Conservation (phyloP, 75 land plant genomes). For the Selaginella tamariscina region DNA sequence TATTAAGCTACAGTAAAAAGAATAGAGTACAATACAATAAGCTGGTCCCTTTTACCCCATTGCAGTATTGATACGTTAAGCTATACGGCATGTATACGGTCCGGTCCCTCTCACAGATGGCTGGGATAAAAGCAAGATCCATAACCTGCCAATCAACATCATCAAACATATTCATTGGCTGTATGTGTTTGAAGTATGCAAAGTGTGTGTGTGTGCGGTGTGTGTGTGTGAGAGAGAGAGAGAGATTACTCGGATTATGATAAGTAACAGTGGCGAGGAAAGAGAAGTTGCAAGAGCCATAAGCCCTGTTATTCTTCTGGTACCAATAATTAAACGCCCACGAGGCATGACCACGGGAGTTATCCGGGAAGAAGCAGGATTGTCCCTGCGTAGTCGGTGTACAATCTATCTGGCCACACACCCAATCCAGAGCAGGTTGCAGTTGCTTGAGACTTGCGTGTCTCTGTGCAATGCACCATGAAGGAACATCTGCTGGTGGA, state of each 20-base stretch:
- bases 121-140: neutral
- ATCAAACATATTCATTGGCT: too few relatives aligned
- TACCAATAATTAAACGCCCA: neutral
- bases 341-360: constrained; percentile 2
- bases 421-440: constrained; percentile 5
- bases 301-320: neutral
- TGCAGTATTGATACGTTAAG: too few relatives aligned
- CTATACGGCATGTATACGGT: too few relatives aligned
- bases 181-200: neutral
- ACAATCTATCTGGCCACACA: constrained; percentile 12
- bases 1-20: too few relatives aligned
- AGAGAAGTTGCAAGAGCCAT: constrained; percentile 4
- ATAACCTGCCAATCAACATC: neutral
- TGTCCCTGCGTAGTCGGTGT: neutral
- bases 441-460: neutral
- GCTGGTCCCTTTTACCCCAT: too few relatives aligned
- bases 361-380: neutral
- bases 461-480: constrained; percentile 7
- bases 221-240: neutral
- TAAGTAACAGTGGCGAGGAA: neutral
- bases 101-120: neutral
- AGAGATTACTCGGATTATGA: neutral
- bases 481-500: neutral
- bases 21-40: too few relatives aligned
- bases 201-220: too few relatives aligned